These are phyloP conservation scores for Scutellospora calospora DNA, from an alignment of 371 early-diverging fungal genomes.

Conservation along the genomic window DNA sequence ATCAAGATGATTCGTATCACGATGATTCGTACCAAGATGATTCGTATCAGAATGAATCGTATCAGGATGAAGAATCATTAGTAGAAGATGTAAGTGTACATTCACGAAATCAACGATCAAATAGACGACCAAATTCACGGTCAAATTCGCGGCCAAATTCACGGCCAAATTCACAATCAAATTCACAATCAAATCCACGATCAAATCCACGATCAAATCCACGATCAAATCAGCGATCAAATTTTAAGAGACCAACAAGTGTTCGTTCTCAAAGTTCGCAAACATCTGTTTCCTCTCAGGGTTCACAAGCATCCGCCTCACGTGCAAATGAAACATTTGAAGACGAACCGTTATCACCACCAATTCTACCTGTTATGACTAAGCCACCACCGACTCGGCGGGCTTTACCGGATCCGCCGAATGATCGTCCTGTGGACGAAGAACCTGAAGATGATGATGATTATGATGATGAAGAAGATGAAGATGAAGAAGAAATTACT, in stretches of 20 bases:
- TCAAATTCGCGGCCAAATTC: too few species aligned
- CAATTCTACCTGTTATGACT: not conserved
- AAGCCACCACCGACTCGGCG: not conserved
- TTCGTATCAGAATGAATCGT: too few species aligned
- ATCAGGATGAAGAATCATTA: not conserved
- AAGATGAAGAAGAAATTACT: not conserved
- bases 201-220: not conserved
- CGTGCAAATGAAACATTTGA: not conserved
- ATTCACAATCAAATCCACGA: not conserved
- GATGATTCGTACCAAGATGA: too few species aligned
- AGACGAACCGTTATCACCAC: slow-evolving; percentile 1
- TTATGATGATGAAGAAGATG: not conserved
- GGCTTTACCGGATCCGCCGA: too few species aligned
- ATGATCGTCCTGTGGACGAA: not conserved
- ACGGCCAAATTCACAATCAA: not conserved
- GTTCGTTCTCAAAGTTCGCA: not conserved
- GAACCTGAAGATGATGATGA: not conserved
- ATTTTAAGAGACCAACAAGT: too few species aligned
- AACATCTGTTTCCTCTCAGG: not conserved
- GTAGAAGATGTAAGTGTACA: not conserved
- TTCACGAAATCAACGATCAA: not conserved
- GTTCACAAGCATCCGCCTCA: not conserved
- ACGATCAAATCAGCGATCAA: not conserved
- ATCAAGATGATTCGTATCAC: too few species aligned
- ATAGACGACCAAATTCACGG: not conserved